These are phyloP conservation scores for Grosmannia serpens DNA, from an alignment of 2,329 filamentous ascomycete species.

Conservation along the genomic window DNA sequence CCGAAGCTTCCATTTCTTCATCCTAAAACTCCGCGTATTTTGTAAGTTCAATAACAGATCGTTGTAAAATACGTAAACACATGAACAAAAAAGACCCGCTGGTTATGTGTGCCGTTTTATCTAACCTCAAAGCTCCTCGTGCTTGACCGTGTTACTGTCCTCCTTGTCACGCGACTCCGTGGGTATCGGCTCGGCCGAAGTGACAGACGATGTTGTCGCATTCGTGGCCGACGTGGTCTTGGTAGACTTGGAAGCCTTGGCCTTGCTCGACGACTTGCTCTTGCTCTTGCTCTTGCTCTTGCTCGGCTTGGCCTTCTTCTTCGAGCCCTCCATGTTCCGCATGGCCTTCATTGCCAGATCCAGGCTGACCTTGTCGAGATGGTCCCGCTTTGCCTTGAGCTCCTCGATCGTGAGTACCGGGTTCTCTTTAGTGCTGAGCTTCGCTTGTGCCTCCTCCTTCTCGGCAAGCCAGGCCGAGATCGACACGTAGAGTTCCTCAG, in stretches of 20 bases:
- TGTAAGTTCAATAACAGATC: not conserved
- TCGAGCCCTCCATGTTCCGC: conserved; percentile 37
- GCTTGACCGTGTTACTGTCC: not conserved
- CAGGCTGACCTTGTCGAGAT: conserved; percentile 59
- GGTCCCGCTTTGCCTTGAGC: conserved; percentile 53
- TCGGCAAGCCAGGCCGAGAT: conserved; percentile 64
- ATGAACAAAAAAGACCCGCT: not conserved
- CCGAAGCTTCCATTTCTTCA: not conserved
- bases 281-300: conserved; percentile 13
- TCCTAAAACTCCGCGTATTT: not conserved
- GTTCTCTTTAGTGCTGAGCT: conserved; percentile 58
- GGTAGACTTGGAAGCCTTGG: not conserved
- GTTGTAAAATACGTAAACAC: not conserved
- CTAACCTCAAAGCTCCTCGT: conserved; percentile 2
- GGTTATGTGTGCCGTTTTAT: conserved; percentile 4
- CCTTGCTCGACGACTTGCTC: not conserved
- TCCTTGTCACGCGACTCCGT: conserved; percentile 1
- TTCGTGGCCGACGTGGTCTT: conserved; percentile 10
- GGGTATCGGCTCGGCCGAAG: conserved; percentile 18
- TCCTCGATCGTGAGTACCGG: conserved; percentile 65
- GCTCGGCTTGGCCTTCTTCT: conserved; percentile 14
- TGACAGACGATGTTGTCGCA: conserved; percentile 29
- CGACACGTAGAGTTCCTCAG: conserved; percentile 51
- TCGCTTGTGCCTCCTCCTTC: conserved; percentile 58
- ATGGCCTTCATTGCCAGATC: conserved; percentile 61